phyloP scores from a whole-genome alignment of 345 rosid genomes.

The Eucalyptus grandis region DNA sequence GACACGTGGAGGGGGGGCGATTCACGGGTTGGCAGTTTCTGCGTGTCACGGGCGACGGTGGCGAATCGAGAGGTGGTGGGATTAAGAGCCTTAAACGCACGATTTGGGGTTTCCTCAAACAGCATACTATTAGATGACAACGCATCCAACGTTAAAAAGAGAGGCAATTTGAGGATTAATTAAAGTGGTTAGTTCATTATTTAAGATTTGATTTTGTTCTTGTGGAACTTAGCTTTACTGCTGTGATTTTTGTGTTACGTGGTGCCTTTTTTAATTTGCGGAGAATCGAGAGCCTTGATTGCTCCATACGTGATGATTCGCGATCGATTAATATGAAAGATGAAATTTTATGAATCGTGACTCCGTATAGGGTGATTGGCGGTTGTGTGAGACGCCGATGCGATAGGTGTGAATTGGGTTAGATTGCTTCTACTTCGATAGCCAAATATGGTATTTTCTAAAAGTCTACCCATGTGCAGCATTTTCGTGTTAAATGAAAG shows the following conservation, averaged over 20 bases:
- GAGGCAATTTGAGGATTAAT: neutral
- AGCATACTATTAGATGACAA: neutral
- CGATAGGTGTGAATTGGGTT: accelerated
- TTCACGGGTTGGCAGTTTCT: slow-evolving; percentile 42
- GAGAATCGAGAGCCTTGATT: neutral
- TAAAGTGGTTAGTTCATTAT: neutral
- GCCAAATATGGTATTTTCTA: neutral
- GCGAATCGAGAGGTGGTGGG: neutral
- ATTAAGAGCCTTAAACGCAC: neutral
- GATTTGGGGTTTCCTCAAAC: neutral
- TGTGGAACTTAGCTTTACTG: neutral
- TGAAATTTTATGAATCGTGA: neutral
- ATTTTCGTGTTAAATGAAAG: neutral
- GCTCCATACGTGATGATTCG: neutral
- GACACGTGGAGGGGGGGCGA: slow-evolving; percentile 37
- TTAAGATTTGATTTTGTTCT: neutral
- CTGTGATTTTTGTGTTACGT: neutral
- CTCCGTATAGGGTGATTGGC: neutral
- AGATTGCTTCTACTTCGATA: neutral
- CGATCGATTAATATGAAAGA: neutral
- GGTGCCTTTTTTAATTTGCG: neutral
- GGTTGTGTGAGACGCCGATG: neutral
- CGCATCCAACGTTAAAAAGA: neutral
- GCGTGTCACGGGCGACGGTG: slow-evolving; percentile 29
- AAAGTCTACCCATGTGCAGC: neutral